Percentiles rank a stretch among this genome's conserved stretches.
Evolutionary conservation across 1,284 basidiomycete species (phyloP).

Genomic region (Boletellus deceptivus): DNA sequence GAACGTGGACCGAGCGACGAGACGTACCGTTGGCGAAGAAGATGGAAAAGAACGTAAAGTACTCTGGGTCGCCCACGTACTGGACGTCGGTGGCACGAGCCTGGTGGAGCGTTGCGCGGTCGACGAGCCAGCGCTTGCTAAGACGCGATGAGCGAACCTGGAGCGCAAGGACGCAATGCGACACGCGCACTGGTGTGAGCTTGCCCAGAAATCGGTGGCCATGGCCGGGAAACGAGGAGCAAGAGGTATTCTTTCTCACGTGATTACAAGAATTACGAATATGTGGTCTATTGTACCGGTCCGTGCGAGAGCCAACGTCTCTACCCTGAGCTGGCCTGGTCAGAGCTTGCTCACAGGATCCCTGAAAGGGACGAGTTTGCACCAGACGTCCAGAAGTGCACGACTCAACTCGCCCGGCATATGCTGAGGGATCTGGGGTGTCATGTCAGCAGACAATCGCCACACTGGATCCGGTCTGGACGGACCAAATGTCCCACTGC

Average conservation of each 20-base stretch:
- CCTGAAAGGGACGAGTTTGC: conserved; percentile 1
- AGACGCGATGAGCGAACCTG: conserved; percentile 15
- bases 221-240: too few species aligned
- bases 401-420: conserved; percentile 19
- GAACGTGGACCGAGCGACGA: not conserved
- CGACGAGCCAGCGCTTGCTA: conserved; percentile 87
- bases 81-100: conserved; percentile 75
- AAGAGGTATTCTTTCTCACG: conserved; percentile 1
- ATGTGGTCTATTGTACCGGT: not conserved
- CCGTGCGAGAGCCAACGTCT: too few species aligned
- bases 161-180: conserved; percentile 7
- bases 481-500: conserved; percentile 50
- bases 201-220: conserved; percentile 77
- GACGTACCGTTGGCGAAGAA: conserved; percentile 77
- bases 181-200: conserved; percentile 64
- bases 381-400: conserved; percentile 21
- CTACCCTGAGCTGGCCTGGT: not conserved
- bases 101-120: conserved; percentile 68
- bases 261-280: not conserved
- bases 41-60: conserved; percentile 77
- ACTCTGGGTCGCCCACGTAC: conserved; percentile 72
- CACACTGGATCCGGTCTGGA: not conserved
- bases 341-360: conserved; percentile 16
- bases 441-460: not conserved
- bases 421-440: conserved; percentile 26